A percentile compares a stretch with the other conserved stretches of the same genome.
Conservation (phyloP, 208 protist species). For the Balamuthia mandrillaris region DNA sequence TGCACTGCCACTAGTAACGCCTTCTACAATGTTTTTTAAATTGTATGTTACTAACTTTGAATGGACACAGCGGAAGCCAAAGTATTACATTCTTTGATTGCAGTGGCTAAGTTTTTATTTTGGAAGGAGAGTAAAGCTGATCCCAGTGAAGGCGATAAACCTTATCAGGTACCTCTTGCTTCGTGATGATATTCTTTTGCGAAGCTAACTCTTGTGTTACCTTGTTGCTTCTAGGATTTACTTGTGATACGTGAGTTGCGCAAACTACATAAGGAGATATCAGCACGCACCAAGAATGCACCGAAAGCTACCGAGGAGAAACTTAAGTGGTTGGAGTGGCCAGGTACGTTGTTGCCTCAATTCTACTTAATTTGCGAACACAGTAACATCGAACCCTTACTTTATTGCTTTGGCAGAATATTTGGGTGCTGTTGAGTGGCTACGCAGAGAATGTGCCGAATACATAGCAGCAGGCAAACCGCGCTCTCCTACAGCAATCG, state of each 20-base stretch:
- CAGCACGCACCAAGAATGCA: neutral
- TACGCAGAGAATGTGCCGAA: neutral
- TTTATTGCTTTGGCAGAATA: neutral
- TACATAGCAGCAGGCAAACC: neutral
- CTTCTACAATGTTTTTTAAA: neutral
- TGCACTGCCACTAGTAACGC: neutral
- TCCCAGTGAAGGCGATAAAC: constrained; percentile 16
- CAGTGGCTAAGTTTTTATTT: constrained; percentile 1
- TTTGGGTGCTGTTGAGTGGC: neutral
- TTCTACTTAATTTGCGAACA: neutral
- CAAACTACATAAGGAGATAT: neutral
- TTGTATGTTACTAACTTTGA: neutral
- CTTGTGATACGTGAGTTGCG: neutral
- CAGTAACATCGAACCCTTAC: neutral
- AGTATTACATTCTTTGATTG: neutral
- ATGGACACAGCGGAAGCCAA: neutral
- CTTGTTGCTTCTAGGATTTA: neutral
- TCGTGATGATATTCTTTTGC: neutral
- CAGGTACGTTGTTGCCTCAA: neutral
- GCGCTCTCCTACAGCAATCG: neutral
- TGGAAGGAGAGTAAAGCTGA: constrained; percentile 9
- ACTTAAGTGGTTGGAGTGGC: constrained; percentile 19
- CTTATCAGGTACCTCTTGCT: neutral
- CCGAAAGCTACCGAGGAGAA: neutral
- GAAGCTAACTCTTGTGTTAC: neutral